Conservation (phyloP, 2,329 filamentous ascomycete genomes). For the Sarocladiaceae sp. region DNA sequence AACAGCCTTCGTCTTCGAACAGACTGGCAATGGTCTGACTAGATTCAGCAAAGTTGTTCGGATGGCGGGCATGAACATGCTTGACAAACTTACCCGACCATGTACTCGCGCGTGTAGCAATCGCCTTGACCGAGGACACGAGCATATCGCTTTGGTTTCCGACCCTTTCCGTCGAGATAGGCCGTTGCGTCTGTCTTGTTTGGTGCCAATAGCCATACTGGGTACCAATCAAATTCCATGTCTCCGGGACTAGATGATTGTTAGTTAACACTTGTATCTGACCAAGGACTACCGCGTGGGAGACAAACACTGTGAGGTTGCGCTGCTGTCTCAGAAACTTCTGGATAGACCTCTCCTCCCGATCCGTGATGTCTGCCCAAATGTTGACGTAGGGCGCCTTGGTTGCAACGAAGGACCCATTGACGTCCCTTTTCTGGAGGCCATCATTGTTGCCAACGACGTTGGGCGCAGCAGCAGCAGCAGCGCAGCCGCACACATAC, state of each 20-base stretch:
- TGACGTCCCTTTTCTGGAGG: neutral
- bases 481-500: neutral
- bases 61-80: neutral
- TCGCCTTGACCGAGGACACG: slow-evolving; percentile 1
- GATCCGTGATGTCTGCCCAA: neutral
- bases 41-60: neutral
- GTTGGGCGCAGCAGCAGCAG: neutral
- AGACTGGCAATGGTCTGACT: slow-evolving; percentile 9
- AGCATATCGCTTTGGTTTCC: slow-evolving; percentile 8
- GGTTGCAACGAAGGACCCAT: slow-evolving; percentile 7
- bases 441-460: neutral
- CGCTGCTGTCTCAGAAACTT: neutral
- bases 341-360: neutral
- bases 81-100: slow-evolving; percentile 9
- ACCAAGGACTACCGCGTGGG: neutral
- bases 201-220: slow-evolving; percentile 9
- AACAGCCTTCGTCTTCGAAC: slow-evolving; percentile 5
- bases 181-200: slow-evolving; percentile 11
- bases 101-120: slow-evolving; percentile 9
- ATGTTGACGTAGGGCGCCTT: neutral
- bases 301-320: slow-evolving; percentile 1
- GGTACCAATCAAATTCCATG: neutral
- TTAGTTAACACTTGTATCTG: neutral
- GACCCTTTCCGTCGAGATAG: slow-evolving; percentile 8
- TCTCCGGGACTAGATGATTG: neutral